These are phyloP conservation scores for Fusarium penzigii DNA, from an alignment of 2,329 filamentous ascomycete genomes.

Conservation along the genomic window DNA sequence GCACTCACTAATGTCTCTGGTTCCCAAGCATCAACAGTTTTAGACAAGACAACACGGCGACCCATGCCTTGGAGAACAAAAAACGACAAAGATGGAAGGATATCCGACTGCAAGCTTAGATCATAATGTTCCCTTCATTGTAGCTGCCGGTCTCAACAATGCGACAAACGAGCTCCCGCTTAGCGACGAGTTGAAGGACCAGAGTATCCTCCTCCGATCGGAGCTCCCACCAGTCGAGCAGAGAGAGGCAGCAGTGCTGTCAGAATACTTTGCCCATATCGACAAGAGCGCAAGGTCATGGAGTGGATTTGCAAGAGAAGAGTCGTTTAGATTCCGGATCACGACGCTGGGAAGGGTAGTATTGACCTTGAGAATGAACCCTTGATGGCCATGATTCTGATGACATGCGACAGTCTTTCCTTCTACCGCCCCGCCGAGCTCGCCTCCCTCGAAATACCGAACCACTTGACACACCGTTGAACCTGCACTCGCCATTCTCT, in stretches of 20 bases:
- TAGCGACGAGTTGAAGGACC: slow-evolving; percentile 56
- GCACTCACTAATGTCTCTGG: slow-evolving; percentile 26
- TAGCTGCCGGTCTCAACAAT: slow-evolving; percentile 72
- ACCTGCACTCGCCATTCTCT: slow-evolving; percentile 89
- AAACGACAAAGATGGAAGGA: slow-evolving; percentile 64
- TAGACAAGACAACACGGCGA: slow-evolving; percentile 18
- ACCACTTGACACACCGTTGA: slow-evolving; percentile 46
- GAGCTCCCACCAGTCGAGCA: slow-evolving; percentile 68
- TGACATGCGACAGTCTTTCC: slow-evolving; percentile 45
- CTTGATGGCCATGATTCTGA: slow-evolving; percentile 28
- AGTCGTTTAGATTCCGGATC: slow-evolving; percentile 65
- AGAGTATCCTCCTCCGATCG: slow-evolving; percentile 65
- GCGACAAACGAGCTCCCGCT: slow-evolving; percentile 43
- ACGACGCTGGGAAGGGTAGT: slow-evolving; percentile 79
- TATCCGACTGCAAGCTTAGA: slow-evolving; percentile 78
- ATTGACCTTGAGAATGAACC: slow-evolving; percentile 10
- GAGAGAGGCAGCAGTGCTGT: slow-evolving; percentile 64
- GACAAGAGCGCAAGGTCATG: slow-evolving; percentile 68
- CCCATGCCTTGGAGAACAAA: slow-evolving; percentile 23
- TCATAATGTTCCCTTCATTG: slow-evolving; percentile 82
- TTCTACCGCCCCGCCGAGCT: slow-evolving; percentile 59
- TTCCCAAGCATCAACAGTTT: slow-evolving; percentile 21
- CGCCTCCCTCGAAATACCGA: slow-evolving; percentile 54
- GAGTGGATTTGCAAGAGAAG: slow-evolving; percentile 58
- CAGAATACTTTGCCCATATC: slow-evolving; percentile 64